Percentiles rank a stretch among this genome's conserved stretches.
These are phyloP conservation scores for Incumbomyces delicatus DNA, from an alignment of 2,329 filamentous ascomycete species.

Conservation along the genomic window DNA sequence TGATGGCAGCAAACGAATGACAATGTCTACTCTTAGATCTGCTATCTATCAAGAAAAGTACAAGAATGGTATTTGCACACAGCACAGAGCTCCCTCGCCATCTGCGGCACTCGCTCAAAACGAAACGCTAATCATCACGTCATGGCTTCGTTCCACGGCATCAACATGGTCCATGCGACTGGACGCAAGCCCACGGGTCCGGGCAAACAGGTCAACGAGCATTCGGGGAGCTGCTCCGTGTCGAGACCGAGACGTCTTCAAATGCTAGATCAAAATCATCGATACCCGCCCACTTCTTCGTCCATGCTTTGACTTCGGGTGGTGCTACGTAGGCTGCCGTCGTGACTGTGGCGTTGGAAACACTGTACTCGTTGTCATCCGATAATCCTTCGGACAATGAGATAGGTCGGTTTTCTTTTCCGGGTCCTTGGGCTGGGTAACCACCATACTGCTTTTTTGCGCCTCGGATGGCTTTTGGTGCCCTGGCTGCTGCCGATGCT, in stretches of 20 bases:
- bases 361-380: background rate
- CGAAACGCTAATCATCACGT: too few species aligned
- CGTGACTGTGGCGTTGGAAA: background rate
- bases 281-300: constrained; percentile 20
- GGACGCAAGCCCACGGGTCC: background rate
- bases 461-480: background rate
- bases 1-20: too few species aligned
- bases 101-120: too few species aligned
- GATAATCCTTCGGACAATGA: constrained; percentile 2
- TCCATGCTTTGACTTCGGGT: constrained; percentile 1
- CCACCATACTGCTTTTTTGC: constrained; percentile 18
- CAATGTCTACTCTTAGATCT: too few species aligned
- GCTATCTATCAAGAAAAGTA: too few species aligned
- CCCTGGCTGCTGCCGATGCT: background rate
- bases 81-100: too few species aligned
- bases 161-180: too few species aligned
- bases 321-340: background rate
- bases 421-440: constrained; percentile 22
- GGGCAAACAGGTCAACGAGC: constrained; percentile 2
- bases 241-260: constrained; percentile 14
- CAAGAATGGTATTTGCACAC: too few species aligned
- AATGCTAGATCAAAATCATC: constrained; percentile 21
- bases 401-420: constrained; percentile 58
- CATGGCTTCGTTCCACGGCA: too few species aligned
- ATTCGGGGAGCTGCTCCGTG: constrained; percentile 4